Evolutionary conservation across 2,329 filamentous ascomycete species (phyloP), one percentile per base, ranked within the genome.

Genomic region (Alternaria viburni): DNA sequence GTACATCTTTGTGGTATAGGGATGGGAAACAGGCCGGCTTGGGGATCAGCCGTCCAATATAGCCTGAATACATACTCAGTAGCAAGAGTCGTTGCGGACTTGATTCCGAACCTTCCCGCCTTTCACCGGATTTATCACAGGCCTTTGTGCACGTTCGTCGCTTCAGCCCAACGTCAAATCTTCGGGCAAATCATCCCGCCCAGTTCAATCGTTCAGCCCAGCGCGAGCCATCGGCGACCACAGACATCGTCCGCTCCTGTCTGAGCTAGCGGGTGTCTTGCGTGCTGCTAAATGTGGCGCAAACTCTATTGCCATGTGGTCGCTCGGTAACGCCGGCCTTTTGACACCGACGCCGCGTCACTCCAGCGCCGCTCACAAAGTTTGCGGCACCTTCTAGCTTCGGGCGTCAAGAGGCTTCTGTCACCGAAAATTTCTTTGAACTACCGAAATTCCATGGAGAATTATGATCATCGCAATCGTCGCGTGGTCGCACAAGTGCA

Each of bases 291-390:
- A 46, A 32, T 52, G 51, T 49, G 44, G 55, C 26, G 30, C 15
- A 46, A 62, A 59, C 49, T 59, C 30, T 59, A 47, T 62, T 55
- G 32, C 25, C 3, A 15, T 45, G 44, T 44, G 28, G 32, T 52
- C 15, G 30, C 19, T 32, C 36, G 28, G 28, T 54, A 58, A 55
- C 32, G 41, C 54, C 36, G 49, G 28, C 5, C n/a, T 49, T 17
- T 43, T 28, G 21, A 54, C 44, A 49, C 44, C 43, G 30, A 55
- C 32, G 44, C 25, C 43, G 43, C 19, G 23, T 55, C 54, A 59
- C 47, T 26, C 12, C 52, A 26, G 46, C 36, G 32, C 54, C 12
- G 19, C 59, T 10, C 25, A 30, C 28, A 17, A 49, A 17, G 15
- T 19, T 26, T 17, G 19, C 26, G n/a, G 23, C 46, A 28, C 36